Percentiles rank a stretch among this genome's conserved stretches.
phyloP scores from a whole-genome alignment of 441 rosid genomes.

The Jatropha multifida region DNA sequence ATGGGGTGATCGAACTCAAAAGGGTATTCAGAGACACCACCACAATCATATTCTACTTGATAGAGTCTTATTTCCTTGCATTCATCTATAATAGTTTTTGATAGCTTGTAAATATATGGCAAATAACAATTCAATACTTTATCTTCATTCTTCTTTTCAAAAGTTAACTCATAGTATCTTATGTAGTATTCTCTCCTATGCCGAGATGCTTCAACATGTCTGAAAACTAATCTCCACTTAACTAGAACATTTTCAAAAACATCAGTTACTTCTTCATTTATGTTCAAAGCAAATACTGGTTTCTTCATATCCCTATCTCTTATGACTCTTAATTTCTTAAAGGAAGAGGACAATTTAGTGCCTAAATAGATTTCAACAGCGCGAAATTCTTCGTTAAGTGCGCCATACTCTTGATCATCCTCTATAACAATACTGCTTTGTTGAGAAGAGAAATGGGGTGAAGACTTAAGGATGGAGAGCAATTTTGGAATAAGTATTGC shows the following conservation, averaged over 20 bases:
- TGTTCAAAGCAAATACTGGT: background rate
- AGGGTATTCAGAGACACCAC: background rate
- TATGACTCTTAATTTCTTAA: background rate
- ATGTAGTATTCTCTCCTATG: background rate
- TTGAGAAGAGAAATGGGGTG: background rate
- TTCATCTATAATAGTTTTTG: conserved; percentile 14
- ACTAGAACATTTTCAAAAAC: conserved; percentile 9
- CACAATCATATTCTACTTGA: background rate
- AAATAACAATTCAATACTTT: conserved; percentile 21
- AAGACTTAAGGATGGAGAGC: background rate
- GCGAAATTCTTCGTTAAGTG: conserved; percentile 2
- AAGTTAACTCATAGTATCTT: conserved; percentile 26
- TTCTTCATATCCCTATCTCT: background rate
- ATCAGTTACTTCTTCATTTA: conserved; percentile 1
- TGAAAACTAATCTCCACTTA: conserved; percentile 13
- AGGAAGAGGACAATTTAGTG: background rate
- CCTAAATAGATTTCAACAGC: conserved; percentile 1
- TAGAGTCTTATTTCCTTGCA: conserved; percentile 20
- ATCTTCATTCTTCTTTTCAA: conserved; percentile 27
- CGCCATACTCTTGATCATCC: conserved; percentile 1
- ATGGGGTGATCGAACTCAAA: conserved; percentile 16
- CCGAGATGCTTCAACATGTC: background rate
- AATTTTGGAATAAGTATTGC: conserved; percentile 2
- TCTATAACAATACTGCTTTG: background rate
- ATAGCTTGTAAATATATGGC: conserved; percentile 21